Percentiles rank a stretch among this genome's conserved stretches.
Conservation (phyloP, 306 rosid species). For the Herpetospermum pedunculosum region DNA sequence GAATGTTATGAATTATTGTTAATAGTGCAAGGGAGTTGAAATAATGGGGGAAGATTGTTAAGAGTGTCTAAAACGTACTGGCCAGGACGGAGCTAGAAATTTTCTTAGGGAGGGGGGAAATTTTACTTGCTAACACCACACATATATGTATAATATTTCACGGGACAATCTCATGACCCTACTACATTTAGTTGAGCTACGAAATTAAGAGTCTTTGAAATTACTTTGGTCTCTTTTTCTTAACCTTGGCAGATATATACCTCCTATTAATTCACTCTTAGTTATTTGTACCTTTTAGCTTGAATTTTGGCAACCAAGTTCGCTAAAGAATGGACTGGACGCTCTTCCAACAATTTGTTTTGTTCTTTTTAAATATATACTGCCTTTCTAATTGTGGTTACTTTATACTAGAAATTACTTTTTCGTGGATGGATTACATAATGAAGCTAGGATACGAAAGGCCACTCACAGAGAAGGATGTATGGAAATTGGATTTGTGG, state of each 20-base stretch:
- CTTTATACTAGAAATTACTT: constrained; percentile 35
- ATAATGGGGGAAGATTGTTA: neutral
- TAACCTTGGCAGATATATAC: neutral
- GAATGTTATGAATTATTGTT: neutral
- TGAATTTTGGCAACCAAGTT: neutral
- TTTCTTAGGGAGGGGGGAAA: neutral
- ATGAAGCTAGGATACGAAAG: constrained; percentile 73
- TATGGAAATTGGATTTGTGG: constrained; percentile 92
- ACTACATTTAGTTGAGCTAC: too few species aligned
- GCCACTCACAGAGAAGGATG: constrained; percentile 76
- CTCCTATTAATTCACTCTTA: neutral
- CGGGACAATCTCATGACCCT: too few species aligned
- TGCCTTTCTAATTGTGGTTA: neutral
- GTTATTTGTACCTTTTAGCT: neutral
- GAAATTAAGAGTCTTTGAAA: too few species aligned
- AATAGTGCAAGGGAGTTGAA: neutral
- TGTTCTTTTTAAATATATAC: neutral
- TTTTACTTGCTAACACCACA: neutral
- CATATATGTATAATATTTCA: too few species aligned
- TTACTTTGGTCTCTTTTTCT: neutral
- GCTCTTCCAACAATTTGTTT: neutral
- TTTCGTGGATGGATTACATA: constrained; percentile 80
- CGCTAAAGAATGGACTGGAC: neutral
- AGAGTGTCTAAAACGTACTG: neutral
- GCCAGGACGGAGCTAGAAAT: neutral